A percentile compares a stretch with the other conserved stretches of the same genome.
phyloP scores from a whole-genome alignment of 352 stramenopile genomes.

The Pythium sukuiense region DNA sequence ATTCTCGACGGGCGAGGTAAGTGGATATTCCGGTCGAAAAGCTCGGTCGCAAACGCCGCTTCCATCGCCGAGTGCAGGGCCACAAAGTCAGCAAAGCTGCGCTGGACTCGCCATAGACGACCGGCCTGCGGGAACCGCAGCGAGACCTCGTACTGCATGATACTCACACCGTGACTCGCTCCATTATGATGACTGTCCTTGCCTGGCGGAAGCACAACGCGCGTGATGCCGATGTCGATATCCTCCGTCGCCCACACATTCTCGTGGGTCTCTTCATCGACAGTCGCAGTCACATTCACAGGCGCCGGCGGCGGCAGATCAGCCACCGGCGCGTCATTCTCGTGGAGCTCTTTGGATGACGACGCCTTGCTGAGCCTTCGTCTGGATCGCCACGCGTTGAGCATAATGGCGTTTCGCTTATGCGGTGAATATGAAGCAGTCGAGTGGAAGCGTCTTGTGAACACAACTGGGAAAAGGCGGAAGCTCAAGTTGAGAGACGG shows the following conservation, averaged over 20 bases:
- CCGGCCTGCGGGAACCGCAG: slow-evolving; percentile 45
- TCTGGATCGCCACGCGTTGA: slow-evolving; percentile 14
- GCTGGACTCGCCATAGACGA: slow-evolving; percentile 50
- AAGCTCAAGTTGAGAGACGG: background rate
- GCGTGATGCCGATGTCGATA: slow-evolving; percentile 54
- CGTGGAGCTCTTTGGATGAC: slow-evolving; percentile 1
- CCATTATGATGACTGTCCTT: background rate
- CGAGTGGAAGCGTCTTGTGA: no score
- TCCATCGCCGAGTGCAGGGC: slow-evolving; percentile 41
- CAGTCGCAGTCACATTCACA: background rate
- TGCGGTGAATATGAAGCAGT: background rate
- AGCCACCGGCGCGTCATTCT: background rate
- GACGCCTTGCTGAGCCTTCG: slow-evolving; percentile 7
- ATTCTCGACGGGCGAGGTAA: slow-evolving; percentile 44
- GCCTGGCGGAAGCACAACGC: slow-evolving; percentile 17
- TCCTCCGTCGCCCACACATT: slow-evolving; percentile 41
- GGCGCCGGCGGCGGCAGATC: background rate
- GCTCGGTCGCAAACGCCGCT: slow-evolving; percentile 19
- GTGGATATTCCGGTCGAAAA: slow-evolving; percentile 43
- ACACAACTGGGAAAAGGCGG: background rate
- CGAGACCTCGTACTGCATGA: slow-evolving; percentile 55
- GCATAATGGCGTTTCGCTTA: slow-evolving; percentile 1
- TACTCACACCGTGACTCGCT: slow-evolving; percentile 10
- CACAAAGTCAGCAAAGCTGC: slow-evolving; percentile 51
- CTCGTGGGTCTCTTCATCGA: background rate